A percentile compares a stretch with the other conserved stretches of the same genome.
Conservation (phyloP, 345 rosid genomes). For the Eucalyptus microcorys region DNA sequence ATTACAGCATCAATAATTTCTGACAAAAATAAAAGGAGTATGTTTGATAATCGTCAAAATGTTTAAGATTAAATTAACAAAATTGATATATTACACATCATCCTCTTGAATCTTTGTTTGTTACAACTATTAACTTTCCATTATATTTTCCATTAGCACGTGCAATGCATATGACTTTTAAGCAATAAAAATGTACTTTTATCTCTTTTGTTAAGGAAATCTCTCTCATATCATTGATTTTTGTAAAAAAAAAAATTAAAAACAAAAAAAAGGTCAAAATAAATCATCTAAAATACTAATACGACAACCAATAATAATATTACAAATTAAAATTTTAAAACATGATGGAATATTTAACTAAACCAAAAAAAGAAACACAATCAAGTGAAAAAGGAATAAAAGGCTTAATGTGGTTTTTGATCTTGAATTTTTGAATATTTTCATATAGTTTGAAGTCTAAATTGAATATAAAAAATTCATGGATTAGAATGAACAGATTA, state of each 20-base stretch:
- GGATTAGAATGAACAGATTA: too few relatives aligned
- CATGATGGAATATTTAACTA: neutral
- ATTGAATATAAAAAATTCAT: too few relatives aligned
- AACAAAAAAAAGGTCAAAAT: neutral
- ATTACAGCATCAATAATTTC: neutral
- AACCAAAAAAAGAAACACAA: too few relatives aligned
- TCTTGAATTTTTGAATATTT: too few relatives aligned
- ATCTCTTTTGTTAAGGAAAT: neutral
- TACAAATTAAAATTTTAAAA: neutral
- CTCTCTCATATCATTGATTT: neutral
- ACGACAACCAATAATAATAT: neutral
- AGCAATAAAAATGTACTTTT: neutral
- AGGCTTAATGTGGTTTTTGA: too few relatives aligned
- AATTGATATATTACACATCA: neutral
- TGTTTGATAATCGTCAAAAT: neutral
- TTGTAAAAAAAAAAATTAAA: neutral
- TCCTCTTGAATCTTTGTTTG: neutral
- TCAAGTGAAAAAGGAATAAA: too few relatives aligned
- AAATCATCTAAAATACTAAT: neutral
- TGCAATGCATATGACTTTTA: neutral
- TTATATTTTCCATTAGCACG: neutral
- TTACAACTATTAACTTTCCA: neutral
- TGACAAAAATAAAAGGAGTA: neutral
- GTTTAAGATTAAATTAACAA: neutral
- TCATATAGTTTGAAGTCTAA: too few relatives aligned